Percentiles rank a stretch among this genome's conserved stretches.
Conservation (phyloP, 306 rosid genomes). For the Amphicarpaea edgeworthii region DNA sequence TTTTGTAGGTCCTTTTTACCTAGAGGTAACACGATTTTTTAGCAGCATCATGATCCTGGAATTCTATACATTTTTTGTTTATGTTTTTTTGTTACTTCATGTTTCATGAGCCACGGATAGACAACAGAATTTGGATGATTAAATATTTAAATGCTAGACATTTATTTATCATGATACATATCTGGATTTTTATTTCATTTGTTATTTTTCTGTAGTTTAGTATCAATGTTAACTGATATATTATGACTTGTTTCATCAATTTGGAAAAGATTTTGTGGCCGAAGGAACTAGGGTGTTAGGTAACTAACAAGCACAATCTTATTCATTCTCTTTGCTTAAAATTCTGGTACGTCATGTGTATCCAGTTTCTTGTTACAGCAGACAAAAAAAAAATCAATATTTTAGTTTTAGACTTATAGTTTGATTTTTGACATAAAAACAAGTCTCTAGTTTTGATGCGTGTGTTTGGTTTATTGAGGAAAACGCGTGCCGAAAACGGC, state of each 20-base stretch:
- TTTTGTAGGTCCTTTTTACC: constrained; percentile 42
- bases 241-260: not conserved
- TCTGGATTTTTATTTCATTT: not conserved
- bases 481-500: too few species aligned
- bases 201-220: not conserved
- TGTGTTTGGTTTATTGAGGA: too few species aligned
- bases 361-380: too few species aligned
- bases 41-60: constrained; percentile 25
- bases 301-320: not conserved
- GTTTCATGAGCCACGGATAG: constrained; percentile 4
- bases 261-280: not conserved
- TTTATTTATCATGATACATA: not conserved
- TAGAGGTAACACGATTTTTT: constrained; percentile 44
- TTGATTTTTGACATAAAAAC: too few species aligned
- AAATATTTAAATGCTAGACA: not conserved
- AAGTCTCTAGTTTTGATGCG: too few species aligned
- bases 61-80: constrained; percentile 3
- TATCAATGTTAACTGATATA: not conserved
- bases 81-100: constrained; percentile 2
- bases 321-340: not conserved
- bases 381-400: too few species aligned
- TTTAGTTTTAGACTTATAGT: too few species aligned
- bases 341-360: not conserved
- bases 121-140: constrained; percentile 11
- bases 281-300: not conserved